These are phyloP conservation scores for Pseudocercospora fijiensis DNA, from an alignment of 2,329 filamentous ascomycete species.

Conservation along the genomic window DNA sequence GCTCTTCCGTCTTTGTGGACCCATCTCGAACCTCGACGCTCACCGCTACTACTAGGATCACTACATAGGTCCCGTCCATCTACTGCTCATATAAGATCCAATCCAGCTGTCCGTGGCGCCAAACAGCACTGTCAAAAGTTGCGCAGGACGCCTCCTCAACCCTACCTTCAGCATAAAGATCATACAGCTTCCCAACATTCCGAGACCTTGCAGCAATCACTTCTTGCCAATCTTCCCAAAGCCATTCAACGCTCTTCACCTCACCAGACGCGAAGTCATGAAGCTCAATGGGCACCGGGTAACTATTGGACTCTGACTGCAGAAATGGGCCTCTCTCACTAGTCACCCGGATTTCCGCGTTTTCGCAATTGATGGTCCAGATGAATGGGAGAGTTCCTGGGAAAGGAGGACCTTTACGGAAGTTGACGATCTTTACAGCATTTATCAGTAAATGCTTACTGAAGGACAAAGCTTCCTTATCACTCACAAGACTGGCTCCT, in stretches of 20 bases:
- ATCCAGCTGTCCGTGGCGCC: constrained; percentile 52
- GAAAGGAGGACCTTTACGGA: constrained; percentile 26
- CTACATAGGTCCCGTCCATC: background rate
- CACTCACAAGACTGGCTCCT: constrained; percentile 24
- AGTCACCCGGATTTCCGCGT: constrained; percentile 28
- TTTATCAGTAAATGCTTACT: constrained; percentile 1
- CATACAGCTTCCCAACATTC: constrained; percentile 35
- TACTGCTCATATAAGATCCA: constrained; percentile 14
- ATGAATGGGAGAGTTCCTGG: constrained; percentile 26
- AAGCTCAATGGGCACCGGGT: constrained; percentile 31
- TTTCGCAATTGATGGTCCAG: constrained; percentile 32
- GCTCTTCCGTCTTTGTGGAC: background rate
- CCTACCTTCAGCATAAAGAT: constrained; percentile 34
- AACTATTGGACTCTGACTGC: constrained; percentile 16
- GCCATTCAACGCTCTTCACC: constrained; percentile 40
- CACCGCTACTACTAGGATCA: background rate
- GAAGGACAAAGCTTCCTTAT: background rate
- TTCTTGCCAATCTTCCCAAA: constrained; percentile 43
- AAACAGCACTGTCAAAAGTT: constrained; percentile 47
- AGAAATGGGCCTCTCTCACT: constrained; percentile 22
- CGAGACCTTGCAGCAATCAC: constrained; percentile 30
- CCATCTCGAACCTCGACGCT: background rate
- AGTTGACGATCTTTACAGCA: constrained; percentile 17
- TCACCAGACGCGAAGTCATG: constrained; percentile 34
- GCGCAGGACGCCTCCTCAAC: constrained; percentile 33